Conservation (phyloP, 169 alveolate genomes). For the Plasmodium coatneyi region DNA sequence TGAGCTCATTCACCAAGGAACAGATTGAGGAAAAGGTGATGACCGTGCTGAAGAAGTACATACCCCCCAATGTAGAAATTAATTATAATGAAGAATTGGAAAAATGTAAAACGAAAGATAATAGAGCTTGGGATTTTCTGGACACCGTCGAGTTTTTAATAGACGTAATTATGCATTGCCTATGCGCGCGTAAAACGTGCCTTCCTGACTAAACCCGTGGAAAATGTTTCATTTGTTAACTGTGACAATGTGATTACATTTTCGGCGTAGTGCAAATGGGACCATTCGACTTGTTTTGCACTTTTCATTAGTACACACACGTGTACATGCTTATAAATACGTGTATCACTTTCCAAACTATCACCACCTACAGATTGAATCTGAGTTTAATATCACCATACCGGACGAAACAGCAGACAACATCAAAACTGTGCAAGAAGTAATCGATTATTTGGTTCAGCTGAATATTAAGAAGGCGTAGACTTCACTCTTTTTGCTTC, state of each 20-base stretch:
- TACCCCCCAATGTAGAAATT: constrained; percentile 41
- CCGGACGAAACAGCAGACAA: constrained; percentile 75
- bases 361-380: constrained; percentile 42
- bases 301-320: not conserved
- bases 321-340: not conserved
- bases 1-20: constrained; percentile 27
- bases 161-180: constrained; percentile 36
- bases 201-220: not conserved
- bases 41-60: constrained; percentile 58
- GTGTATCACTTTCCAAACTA: constrained; percentile 4
- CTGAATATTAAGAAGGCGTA: constrained; percentile 54
- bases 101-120: constrained; percentile 66
- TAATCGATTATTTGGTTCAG: constrained; percentile 69
- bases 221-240: not conserved
- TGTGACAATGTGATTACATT: not conserved
- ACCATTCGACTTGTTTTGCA: not conserved
- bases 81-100: constrained; percentile 72
- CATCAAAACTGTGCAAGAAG: constrained; percentile 70
- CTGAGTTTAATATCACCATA: constrained; percentile 73
- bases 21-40: constrained; percentile 69
- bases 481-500: not conserved
- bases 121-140: constrained; percentile 72
- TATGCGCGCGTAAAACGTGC: not conserved
- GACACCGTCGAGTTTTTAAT: constrained; percentile 74
- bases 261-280: not conserved